phyloP scores from a whole-genome alignment of 306 rosid species.

The Mimosa pudica region DNA sequence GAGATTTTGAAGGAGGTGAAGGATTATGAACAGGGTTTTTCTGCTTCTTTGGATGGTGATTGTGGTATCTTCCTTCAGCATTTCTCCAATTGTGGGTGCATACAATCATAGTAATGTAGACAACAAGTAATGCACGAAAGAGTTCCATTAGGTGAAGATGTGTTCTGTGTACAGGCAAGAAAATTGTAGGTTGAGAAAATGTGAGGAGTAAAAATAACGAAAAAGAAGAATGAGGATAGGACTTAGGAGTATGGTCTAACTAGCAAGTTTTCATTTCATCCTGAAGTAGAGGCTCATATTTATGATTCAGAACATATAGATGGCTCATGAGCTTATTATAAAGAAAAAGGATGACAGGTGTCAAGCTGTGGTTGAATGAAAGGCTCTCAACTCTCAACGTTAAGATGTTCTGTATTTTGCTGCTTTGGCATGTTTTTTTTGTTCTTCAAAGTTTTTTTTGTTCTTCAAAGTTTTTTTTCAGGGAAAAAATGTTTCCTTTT shows the following conservation, averaged over 20 bases:
- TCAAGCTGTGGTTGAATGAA: slow-evolving; percentile 37
- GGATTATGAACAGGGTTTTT: slow-evolving; percentile 23
- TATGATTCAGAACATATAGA: slow-evolving; percentile 33
- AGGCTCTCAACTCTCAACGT: not conserved
- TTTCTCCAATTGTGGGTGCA: slow-evolving; percentile 40
- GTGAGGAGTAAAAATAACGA: not conserved
- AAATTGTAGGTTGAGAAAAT: slow-evolving; percentile 21
- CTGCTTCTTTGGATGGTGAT: not conserved
- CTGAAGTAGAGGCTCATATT: slow-evolving; percentile 35
- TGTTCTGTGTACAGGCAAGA: slow-evolving; percentile 29
- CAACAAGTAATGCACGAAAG: slow-evolving; percentile 30
- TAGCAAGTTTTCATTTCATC: slow-evolving; percentile 30
- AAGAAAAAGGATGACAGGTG: slow-evolving; percentile 45
- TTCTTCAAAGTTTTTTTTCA: not conserved
- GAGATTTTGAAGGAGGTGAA: slow-evolving; percentile 37
- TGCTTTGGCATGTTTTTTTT: slow-evolving; percentile 28
- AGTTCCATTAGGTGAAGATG: slow-evolving; percentile 46
- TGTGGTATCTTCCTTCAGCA: slow-evolving; percentile 65
- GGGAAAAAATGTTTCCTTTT: not conserved
- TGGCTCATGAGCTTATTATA: not conserved
- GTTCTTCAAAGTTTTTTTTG: not conserved
- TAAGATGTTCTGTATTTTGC: slow-evolving; percentile 29
- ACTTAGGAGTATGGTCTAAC: not conserved
- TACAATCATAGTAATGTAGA: slow-evolving; percentile 41
- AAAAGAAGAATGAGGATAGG: slow-evolving; percentile 17